Percentiles rank a stretch among this genome's conserved stretches.
phyloP scores from a whole-genome alignment of 768 basidiomycete genomes.

The Amanita pallidorosea region DNA sequence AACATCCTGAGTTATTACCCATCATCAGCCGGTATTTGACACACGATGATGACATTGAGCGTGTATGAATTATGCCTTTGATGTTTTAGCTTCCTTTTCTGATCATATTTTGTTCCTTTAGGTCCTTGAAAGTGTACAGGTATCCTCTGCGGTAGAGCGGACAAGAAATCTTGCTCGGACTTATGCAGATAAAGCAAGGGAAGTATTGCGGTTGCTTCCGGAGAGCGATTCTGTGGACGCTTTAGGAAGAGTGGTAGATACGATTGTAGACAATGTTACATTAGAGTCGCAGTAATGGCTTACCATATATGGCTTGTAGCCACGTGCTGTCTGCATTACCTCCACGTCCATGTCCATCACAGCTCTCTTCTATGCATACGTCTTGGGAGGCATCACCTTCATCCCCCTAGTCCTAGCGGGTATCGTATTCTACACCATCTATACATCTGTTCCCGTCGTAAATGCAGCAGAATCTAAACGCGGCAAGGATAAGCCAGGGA shows the following conservation, averaged over 20 bases:
- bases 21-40: slow-evolving; percentile 75
- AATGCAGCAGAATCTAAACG: slow-evolving; percentile 40
- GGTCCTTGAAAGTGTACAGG: slow-evolving; percentile 58
- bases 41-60: slow-evolving; percentile 68
- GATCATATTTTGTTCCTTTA: slow-evolving; percentile 15
- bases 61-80: slow-evolving; percentile 32
- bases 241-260: slow-evolving; percentile 61
- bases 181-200: slow-evolving; percentile 71
- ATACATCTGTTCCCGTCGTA: slow-evolving; percentile 81
- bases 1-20: slow-evolving; percentile 64
- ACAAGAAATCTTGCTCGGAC: slow-evolving; percentile 66
- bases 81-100: neutral
- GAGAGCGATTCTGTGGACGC: slow-evolving; percentile 73
- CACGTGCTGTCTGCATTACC: neutral
- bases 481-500: neutral
- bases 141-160: slow-evolving; percentile 66
- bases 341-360: slow-evolving; percentile 46
- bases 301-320: neutral
- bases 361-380: slow-evolving; percentile 71
- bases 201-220: slow-evolving; percentile 59
- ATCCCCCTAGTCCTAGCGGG: slow-evolving; percentile 63
- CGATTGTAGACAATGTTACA: slow-evolving; percentile 24
- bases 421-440: slow-evolving; percentile 52
- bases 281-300: slow-evolving; percentile 19
- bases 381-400: slow-evolving; percentile 86